Percentiles rank a stretch among this genome's conserved stretches.
Evolutionary conservation across 2,329 filamentous ascomycete genomes (phyloP).

Genomic region (Leptographium lundbergii): DNA sequence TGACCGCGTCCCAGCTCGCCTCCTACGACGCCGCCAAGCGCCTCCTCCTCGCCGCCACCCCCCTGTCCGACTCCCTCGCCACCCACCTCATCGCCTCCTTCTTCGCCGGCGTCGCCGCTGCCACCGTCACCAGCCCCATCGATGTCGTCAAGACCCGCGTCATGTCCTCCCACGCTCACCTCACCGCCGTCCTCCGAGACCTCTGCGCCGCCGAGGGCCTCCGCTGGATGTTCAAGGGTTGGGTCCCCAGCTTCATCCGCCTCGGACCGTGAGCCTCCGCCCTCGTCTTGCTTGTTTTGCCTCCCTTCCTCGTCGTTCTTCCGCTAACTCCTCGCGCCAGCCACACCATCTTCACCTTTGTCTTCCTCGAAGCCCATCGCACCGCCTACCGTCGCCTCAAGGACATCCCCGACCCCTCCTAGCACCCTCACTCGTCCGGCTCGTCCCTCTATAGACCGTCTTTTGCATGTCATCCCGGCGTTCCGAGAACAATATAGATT

Average conservation of each 20-base stretch:
- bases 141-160: conserved; percentile 84
- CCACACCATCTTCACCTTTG: conserved; percentile 77
- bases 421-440: neutral
- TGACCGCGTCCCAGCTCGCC: conserved; percentile 76
- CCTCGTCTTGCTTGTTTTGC: neutral
- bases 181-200: conserved; percentile 50
- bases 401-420: conserved; percentile 23
- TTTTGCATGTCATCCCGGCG: neutral
- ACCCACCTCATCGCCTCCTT: conserved; percentile 72
- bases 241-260: conserved; percentile 64
- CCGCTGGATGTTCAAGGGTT: conserved; percentile 80
- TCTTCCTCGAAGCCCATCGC: conserved; percentile 81
- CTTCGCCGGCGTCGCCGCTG: conserved; percentile 69
- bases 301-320: neutral
- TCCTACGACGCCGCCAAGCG: conserved; percentile 76
- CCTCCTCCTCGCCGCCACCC: conserved; percentile 51
- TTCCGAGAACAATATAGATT: too few species aligned
- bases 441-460: neutral
- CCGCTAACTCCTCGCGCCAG: conserved; percentile 22
- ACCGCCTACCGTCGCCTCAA: conserved; percentile 53
- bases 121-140: conserved; percentile 72
- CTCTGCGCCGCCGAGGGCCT: conserved; percentile 61
- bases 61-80: conserved; percentile 54
- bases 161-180: conserved; percentile 52
- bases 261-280: conserved; percentile 41